phyloP scores from a whole-genome alignment of 2,329 filamentous ascomycete genomes.

The Thermomyces lanuginosus region DNA sequence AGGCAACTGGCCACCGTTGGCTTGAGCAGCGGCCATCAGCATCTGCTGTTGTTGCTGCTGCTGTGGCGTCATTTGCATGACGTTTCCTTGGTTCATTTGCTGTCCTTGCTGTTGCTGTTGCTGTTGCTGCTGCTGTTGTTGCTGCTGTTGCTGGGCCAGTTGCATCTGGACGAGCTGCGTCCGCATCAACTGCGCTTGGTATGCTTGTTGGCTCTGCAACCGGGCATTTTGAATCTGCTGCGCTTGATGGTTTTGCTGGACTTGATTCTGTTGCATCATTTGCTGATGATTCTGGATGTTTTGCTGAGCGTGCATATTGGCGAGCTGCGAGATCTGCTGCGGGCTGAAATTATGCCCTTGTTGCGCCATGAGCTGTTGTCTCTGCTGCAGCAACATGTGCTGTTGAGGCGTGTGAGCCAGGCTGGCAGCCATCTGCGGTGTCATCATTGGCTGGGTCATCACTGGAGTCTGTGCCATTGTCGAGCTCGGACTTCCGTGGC shows the following conservation, averaged over 20 bases:
- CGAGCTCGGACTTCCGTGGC: conserved; percentile 29
- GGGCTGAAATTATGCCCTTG: conserved; percentile 26
- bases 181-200: conserved; percentile 7
- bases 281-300: conserved; percentile 27
- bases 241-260: conserved; percentile 14
- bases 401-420: conserved; percentile 26
- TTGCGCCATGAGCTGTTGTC: conserved; percentile 22
- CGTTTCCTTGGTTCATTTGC: conserved; percentile 7
- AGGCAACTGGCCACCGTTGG: conserved; percentile 20
- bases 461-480: conserved; percentile 29
- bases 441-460: conserved; percentile 29
- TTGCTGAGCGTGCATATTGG: conserved; percentile 31
- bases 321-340: conserved; percentile 25
- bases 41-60: conserved; percentile 23
- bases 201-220: conserved; percentile 10
- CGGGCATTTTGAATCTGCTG: conserved; percentile 12
- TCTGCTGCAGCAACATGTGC: conserved; percentile 21
- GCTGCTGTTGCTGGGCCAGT: conserved; percentile 15
- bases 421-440: conserved; percentile 23
- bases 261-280: conserved; percentile 20
- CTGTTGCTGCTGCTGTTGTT: conserved; percentile 13
- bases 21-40: conserved; percentile 24
- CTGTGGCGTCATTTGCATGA: conserved; percentile 6
- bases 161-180: conserved; percentile 13
- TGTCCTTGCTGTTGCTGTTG: conserved; percentile 17